Conservation (phyloP, 2,329 filamentous ascomycete genomes). For the Trichoderma hamatum region DNA sequence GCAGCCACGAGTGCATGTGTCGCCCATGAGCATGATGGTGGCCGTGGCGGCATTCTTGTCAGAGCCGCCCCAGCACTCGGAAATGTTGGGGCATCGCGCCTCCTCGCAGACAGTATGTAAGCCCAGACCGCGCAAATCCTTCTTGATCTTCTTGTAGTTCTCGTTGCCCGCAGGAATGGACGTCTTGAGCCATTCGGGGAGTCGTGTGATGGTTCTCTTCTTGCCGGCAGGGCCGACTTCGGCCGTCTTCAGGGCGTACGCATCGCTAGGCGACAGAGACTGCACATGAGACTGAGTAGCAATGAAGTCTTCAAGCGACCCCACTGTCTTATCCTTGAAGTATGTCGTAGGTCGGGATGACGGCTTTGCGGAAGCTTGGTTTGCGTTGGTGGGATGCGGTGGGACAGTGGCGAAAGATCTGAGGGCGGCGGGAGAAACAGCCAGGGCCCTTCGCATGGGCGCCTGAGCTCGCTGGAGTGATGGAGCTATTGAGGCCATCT, state of each 20-base stretch:
- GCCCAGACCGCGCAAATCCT: constrained; percentile 83
- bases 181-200: constrained; percentile 95
- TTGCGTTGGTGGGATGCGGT: constrained; percentile 37
- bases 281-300: constrained; percentile 45
- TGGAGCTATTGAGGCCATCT: constrained; percentile 47
- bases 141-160: constrained; percentile 94
- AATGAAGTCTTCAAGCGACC: constrained; percentile 62
- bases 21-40: constrained; percentile 99
- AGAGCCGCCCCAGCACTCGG: constrained; percentile 94
- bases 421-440: constrained; percentile 37
- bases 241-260: constrained; percentile 63
- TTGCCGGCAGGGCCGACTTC: constrained; percentile 66
- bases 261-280: constrained; percentile 55
- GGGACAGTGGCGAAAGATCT: constrained; percentile 54
- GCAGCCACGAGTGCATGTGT: constrained; percentile 95
- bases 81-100: constrained; percentile 95
- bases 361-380: constrained; percentile 31
- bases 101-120: constrained; percentile 98
- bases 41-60: constrained; percentile 90
- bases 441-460: constrained; percentile 48
- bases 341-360: constrained; percentile 49
- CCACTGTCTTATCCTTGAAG: constrained; percentile 62
- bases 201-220: constrained; percentile 68
- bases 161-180: constrained; percentile 79
- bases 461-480: constrained; percentile 47